phyloP scores from a whole-genome alignment of 805 yeast genomes.

The Candida dajiaensis region DNA sequence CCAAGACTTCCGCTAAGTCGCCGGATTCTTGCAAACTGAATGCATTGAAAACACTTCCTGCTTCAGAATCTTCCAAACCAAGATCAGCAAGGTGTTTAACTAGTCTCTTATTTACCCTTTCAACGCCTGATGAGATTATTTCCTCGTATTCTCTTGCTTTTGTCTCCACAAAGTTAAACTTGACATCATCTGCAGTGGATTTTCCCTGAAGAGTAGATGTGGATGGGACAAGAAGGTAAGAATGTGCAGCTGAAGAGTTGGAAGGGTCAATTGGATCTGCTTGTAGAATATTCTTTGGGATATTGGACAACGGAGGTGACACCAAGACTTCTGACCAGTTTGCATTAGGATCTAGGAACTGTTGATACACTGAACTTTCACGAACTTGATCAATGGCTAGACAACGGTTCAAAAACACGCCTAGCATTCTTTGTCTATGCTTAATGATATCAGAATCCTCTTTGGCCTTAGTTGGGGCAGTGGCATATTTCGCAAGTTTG shows the following conservation, averaged over 20 bases:
- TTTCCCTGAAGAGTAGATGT: constrained; percentile 22
- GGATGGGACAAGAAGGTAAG: constrained; percentile 57
- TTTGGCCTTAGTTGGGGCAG: constrained; percentile 37
- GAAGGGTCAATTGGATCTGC: constrained; percentile 60
- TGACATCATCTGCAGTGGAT: constrained; percentile 30
- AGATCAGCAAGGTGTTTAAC: constrained; percentile 45
- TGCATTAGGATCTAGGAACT: constrained; percentile 86
- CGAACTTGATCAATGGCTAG: constrained; percentile 49
- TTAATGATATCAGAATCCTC: constrained; percentile 45
- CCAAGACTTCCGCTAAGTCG: constrained; percentile 48
- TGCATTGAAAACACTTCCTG: constrained; percentile 63
- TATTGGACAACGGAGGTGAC: constrained; percentile 45
- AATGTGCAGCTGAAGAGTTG: constrained; percentile 50
- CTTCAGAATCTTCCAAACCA: constrained; percentile 60
- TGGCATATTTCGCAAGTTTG: constrained; percentile 40
- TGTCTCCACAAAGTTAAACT: constrained; percentile 36
- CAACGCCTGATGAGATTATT: constrained; percentile 42
- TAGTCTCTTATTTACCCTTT: constrained; percentile 50
- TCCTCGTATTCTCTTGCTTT: constrained; percentile 40
- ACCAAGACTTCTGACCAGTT: constrained; percentile 76
- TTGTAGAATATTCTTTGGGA: constrained; percentile 48
- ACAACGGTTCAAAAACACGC: constrained; percentile 80
- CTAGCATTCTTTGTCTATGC: constrained; percentile 71
- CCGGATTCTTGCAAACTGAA: constrained; percentile 43
- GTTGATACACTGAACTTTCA: constrained; percentile 58